These are phyloP conservation scores for Candida taoyuanica DNA, from an alignment of 805 yeast genomes.

Conservation along the genomic window DNA sequence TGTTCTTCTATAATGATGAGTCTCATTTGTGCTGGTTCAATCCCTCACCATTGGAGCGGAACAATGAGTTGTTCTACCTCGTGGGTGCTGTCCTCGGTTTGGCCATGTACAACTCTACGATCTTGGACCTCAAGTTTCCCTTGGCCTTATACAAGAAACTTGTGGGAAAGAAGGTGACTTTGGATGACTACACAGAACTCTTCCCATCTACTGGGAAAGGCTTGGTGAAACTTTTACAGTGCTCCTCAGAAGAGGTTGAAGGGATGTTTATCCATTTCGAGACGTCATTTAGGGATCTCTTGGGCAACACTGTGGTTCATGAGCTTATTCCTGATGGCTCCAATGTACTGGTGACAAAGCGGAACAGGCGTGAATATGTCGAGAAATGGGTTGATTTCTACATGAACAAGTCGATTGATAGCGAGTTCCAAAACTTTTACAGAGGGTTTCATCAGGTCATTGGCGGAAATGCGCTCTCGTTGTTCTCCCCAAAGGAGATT, in stretches of 20 bases:
- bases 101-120: conserved; percentile 87
- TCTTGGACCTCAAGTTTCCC: conserved; percentile 77
- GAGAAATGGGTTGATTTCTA: conserved; percentile 57
- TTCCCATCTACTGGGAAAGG: conserved; percentile 64
- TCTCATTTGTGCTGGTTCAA: conserved; percentile 77
- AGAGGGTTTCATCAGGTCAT: conserved; percentile 73
- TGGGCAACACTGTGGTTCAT: conserved; percentile 38
- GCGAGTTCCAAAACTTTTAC: conserved; percentile 54
- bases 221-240: conserved; percentile 41
- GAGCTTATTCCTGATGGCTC: conserved; percentile 61
- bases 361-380: conserved; percentile 58
- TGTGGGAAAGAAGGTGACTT: conserved; percentile 45
- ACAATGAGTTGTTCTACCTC: conserved; percentile 57
- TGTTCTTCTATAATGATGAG: conserved; percentile 63
- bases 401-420: conserved; percentile 47
- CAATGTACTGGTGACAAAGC: conserved; percentile 46
- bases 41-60: conserved; percentile 37
- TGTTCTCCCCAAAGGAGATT: conserved; percentile 79
- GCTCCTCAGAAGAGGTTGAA: conserved; percentile 42
- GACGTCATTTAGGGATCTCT: conserved; percentile 44
- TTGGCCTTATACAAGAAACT: conserved; percentile 71
- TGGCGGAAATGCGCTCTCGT: conserved; percentile 73
- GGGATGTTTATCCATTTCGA: conserved; percentile 60
- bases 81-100: conserved; percentile 86
- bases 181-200: conserved; percentile 63